Evolutionary conservation across 2,329 filamentous ascomycete species (phyloP).

Genomic region (Calcarisporium arbuscula): DNA sequence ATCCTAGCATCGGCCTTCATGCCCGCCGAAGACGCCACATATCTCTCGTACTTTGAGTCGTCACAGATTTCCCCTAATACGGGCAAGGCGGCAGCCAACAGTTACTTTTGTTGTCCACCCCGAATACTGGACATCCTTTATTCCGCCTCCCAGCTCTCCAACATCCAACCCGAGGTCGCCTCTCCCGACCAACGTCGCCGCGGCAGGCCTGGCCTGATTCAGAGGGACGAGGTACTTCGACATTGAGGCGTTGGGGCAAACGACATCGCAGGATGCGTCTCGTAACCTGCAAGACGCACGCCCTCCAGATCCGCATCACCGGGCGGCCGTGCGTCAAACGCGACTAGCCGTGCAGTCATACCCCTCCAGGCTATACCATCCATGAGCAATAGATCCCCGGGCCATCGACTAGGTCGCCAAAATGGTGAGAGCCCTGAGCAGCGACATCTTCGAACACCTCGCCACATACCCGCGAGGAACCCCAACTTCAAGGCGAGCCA

Average conservation of each 20-base stretch:
- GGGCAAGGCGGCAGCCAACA: constrained; percentile 33
- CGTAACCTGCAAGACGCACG: constrained; percentile 25
- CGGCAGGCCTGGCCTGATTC: constrained; percentile 27
- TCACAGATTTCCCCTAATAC: constrained; percentile 31
- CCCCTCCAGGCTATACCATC: constrained; percentile 31
- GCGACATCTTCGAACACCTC: constrained; percentile 41
- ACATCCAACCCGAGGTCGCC: constrained; percentile 16
- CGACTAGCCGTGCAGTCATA: constrained; percentile 40
- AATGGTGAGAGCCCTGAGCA: constrained; percentile 27
- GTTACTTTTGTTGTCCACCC: constrained; percentile 41
- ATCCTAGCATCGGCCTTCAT: constrained; percentile 40
- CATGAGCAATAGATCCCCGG: constrained; percentile 14
- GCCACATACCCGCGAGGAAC: constrained; percentile 41
- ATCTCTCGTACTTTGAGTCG: constrained; percentile 29
- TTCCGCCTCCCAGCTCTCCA: constrained; percentile 34
- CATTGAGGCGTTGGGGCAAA: constrained; percentile 34
- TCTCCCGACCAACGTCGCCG: constrained; percentile 22
- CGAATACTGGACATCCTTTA: constrained; percentile 37
- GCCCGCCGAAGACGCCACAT: constrained; percentile 22
- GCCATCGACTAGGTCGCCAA: constrained; percentile 20
- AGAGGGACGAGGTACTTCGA: constrained; percentile 33
- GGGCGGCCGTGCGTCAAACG: constrained; percentile 38
- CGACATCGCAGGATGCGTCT: constrained; percentile 25
- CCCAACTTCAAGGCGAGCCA: constrained; percentile 49
- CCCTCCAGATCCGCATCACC: constrained; percentile 30